Conservation (phyloP, 2,329 filamentous ascomycete species). For the Botrytis deweyae region DNA sequence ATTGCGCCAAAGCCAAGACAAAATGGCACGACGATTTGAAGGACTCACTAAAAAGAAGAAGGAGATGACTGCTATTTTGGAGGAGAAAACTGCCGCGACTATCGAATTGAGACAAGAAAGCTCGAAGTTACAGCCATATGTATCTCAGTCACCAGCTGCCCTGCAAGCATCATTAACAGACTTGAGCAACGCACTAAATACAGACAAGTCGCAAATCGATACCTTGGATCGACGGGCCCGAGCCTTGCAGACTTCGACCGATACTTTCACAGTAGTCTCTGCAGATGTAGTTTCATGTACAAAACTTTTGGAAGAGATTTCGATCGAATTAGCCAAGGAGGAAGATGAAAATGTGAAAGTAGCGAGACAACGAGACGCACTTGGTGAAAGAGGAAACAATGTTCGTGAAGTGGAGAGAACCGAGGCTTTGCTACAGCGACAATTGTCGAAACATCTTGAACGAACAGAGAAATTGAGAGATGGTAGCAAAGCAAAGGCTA, state of each 20-base stretch:
- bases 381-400: constrained; percentile 84
- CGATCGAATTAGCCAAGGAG: constrained; percentile 80
- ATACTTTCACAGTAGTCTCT: constrained; percentile 82
- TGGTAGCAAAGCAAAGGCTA: constrained; percentile 77
- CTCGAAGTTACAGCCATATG: constrained; percentile 86
- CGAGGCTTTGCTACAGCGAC: constrained; percentile 78
- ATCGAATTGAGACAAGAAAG: constrained; percentile 78
- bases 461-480: constrained; percentile 80
- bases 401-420: constrained; percentile 89
- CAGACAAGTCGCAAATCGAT: constrained; percentile 84
- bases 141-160: constrained; percentile 80
- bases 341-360: constrained; percentile 85
- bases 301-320: constrained; percentile 84
- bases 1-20: constrained; percentile 77
- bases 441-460: constrained; percentile 82
- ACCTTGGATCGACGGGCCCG: constrained; percentile 81
- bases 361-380: constrained; percentile 77
- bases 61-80: constrained; percentile 68
- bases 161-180: constrained; percentile 81
- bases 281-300: constrained; percentile 85
- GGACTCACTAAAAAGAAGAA: constrained; percentile 78
- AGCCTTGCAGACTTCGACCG: constrained; percentile 85
- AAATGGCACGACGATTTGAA: constrained; percentile 78
- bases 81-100: constrained; percentile 69
- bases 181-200: constrained; percentile 72